Evolutionary conservation across 345 rosid species (phyloP).

Genomic region (Gossypium bickii): DNA sequence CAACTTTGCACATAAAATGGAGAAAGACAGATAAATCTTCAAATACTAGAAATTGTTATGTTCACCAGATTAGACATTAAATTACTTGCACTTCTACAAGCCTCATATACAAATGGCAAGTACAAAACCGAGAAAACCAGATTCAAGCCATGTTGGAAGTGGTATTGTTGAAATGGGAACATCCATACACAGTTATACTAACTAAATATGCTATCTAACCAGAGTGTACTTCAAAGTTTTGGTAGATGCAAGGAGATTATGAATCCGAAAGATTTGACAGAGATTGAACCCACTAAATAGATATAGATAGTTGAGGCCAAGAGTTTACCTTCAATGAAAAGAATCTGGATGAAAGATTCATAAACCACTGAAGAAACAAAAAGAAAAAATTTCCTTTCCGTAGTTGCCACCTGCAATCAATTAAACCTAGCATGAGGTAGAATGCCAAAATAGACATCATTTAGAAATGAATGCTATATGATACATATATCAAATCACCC

Average conservation of each 20-base stretch:
- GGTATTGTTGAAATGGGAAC: neutral
- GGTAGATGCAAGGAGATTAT: neutral
- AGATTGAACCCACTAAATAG: neutral
- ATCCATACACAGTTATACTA: neutral
- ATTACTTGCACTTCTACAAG: neutral
- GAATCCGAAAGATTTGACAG: neutral
- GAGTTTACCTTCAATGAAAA: constrained; percentile 55
- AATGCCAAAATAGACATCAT: neutral
- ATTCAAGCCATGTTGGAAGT: neutral
- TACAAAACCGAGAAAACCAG: neutral
- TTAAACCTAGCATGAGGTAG: constrained; percentile 9
- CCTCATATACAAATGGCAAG: too few relatives aligned
- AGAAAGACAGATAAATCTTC: neutral
- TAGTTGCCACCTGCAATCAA: constrained; percentile 58
- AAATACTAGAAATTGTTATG: neutral
- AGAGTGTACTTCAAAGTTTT: neutral
- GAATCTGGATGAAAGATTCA: constrained; percentile 54
- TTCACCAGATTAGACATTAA: neutral
- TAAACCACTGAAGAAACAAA: constrained; percentile 50
- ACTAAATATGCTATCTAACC: neutral
- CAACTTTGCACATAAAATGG: constrained; percentile 5
- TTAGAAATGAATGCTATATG: neutral
- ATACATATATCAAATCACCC: neutral
- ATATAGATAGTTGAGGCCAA: neutral
- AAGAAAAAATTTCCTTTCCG: constrained; percentile 44